Evolutionary conservation across 2,329 filamentous ascomycete species (phyloP).

Genomic region (Madurella mycetomatis): DNA sequence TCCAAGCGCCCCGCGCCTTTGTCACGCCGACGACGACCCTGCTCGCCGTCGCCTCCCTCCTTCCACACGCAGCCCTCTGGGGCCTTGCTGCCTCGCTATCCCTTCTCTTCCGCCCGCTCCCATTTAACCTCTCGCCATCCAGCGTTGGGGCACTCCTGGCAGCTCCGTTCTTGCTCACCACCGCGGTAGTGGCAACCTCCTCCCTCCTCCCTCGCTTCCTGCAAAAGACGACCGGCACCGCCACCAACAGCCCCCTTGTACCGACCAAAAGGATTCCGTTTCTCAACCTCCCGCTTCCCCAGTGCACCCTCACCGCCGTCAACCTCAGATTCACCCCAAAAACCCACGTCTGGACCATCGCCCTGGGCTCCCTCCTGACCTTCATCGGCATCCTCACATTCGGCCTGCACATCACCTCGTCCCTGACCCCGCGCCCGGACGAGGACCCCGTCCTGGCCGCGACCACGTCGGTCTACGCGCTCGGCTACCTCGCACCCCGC

Average conservation of each 20-base stretch:
- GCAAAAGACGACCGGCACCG: conserved; percentile 6
- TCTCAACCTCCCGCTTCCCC: too few relatives aligned
- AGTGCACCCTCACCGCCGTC: too few relatives aligned
- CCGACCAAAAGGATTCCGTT: too few relatives aligned
- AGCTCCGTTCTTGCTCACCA: conserved; percentile 41
- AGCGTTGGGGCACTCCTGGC: conserved; percentile 43
- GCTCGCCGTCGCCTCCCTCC: conserved; percentile 40
- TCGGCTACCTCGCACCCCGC: conserved; percentile 25
- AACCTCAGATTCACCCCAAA: conserved; percentile 32
- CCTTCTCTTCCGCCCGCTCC: conserved; percentile 42
- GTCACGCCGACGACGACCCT: conserved; percentile 47
- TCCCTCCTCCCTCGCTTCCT: conserved; percentile 26
- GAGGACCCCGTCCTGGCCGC: conserved; percentile 12
- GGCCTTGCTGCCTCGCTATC: conserved; percentile 43
- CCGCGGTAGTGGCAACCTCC: conserved; percentile 31
- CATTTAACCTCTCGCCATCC: conserved; percentile 38
- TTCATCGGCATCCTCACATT: conserved; percentile 42
- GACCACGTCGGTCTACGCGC: conserved; percentile 26
- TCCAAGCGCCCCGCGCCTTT: conserved; percentile 46
- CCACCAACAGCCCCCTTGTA: too few relatives aligned
- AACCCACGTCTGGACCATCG: conserved; percentile 34
- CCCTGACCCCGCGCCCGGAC: conserved; percentile 29
- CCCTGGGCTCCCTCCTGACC: conserved; percentile 35
- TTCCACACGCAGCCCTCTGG: conserved; percentile 47
- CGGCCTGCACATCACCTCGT: conserved; percentile 39